Base-by-base conservation (phyloP, 352 stramenopile species). In the Phytopythium mirpurense region DNA sequence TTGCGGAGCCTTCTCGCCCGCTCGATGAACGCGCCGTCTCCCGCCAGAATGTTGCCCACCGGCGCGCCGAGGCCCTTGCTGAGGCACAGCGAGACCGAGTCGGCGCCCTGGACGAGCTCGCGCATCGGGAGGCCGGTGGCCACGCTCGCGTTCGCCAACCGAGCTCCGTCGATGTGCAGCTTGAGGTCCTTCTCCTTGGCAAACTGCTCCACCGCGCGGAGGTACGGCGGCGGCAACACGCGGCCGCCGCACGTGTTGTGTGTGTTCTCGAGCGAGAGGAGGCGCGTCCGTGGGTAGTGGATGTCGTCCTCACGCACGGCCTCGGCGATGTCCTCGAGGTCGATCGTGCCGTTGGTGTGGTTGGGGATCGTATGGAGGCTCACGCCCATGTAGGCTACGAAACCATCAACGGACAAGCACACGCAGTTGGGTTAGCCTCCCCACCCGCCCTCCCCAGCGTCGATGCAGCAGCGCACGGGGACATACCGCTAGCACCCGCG, bases 251-350 rank as follows among this genome's bases (percentile, higher is more conserved):
- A 86, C 53, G 91, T 95, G 70, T 99, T 98, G 63, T 99, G 96
- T 35, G 95, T 98, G 72, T 98, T 98, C 68, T 99, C 96, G 24
- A 99, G 65, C 59, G 75, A 81, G 19, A 99, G 76, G 23, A 98
- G 66, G 16, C 67, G 67, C 19, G 93, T 96, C 40, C 84, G 63
- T 32, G 76, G 76, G 53, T 78, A 87, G 53, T 87, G 76, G 49
- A 67, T 70, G 31, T 87, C 73, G 56, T 87, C 76, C 8, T 57
- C 59, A 32, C 78, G 79, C 15, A 90, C 72, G 5, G 79, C 77
- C 48, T 67, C 56, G 53, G 69, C 60, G 19, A 98, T 67, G 41
- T 84, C 76, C 12, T 88, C 76, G 15, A 96, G 31, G 14, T 59
- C 38, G 21, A 97, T 70, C 32, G 79, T 95, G 18, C 79, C 87